Conservation (phyloP, 345 rosid genomes). For the Heritiera littoralis region DNA sequence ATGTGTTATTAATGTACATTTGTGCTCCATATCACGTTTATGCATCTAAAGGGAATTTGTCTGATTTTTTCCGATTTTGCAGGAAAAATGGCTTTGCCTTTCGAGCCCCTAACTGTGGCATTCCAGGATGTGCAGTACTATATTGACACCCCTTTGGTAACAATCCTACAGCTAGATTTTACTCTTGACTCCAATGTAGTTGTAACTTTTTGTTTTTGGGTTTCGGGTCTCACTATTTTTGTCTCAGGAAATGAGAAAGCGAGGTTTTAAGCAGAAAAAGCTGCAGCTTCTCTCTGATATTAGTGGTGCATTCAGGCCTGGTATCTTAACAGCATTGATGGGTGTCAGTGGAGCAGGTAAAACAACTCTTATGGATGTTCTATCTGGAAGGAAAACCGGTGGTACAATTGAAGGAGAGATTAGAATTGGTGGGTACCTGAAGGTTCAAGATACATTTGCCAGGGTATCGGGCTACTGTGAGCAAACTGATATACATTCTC, state of each 20-base stretch:
- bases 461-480: conserved; percentile 91
- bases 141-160: conserved; percentile 64
- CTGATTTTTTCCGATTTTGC: background rate
- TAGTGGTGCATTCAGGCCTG: conserved; percentile 71
- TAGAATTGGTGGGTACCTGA: conserved; percentile 59
- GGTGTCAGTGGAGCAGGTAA: conserved; percentile 93
- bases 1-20: background rate
- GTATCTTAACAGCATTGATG: conserved; percentile 80
- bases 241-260: conserved; percentile 55
- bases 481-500: conserved; percentile 79
- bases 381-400: conserved; percentile 79
- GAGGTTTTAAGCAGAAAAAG: conserved; percentile 46
- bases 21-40: background rate
- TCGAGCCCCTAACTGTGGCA: conserved; percentile 53
- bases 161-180: background rate
- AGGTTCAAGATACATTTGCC: conserved; percentile 73
- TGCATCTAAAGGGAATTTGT: background rate
- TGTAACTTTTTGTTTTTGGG: background rate
- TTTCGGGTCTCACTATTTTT: background rate
- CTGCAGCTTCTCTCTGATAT: conserved; percentile 64
- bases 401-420: conserved; percentile 76
- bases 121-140: conserved; percentile 59
- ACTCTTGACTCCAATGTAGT: background rate
- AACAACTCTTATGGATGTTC: conserved; percentile 85
- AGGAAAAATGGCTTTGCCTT: conserved; percentile 42